These are phyloP conservation scores for Tieghemostelium lacteum DNA, from an alignment of 78 protist genomes.

Conservation along the genomic window DNA sequence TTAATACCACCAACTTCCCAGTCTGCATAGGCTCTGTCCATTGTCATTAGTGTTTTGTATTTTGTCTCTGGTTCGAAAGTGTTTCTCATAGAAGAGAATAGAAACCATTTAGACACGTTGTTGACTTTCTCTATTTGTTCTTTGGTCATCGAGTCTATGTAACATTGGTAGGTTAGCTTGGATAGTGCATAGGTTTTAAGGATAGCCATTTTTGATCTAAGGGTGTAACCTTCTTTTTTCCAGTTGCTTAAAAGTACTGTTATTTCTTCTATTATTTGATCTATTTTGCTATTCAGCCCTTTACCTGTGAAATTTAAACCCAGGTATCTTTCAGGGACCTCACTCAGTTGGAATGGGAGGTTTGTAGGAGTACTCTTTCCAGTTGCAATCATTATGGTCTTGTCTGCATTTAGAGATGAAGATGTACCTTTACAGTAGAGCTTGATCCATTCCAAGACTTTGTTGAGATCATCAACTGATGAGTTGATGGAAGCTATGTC, in stretches of 20 bases:
- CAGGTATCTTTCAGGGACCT: slow-evolving; percentile 1
- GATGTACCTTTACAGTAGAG: background rate
- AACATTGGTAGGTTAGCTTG: background rate
- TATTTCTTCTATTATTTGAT: background rate
- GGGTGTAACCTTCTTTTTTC: background rate
- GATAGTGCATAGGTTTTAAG: background rate
- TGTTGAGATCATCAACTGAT: background rate
- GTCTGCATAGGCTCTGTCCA: too few species aligned
- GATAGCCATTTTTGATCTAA: background rate
- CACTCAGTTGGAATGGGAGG: too few species aligned
- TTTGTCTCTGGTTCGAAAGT: too few species aligned
- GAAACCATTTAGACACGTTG: background rate
- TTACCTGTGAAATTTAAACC: background rate
- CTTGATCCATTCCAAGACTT: background rate
- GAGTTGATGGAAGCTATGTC: too few species aligned
- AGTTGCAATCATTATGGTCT: background rate
- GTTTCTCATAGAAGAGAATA: background rate
- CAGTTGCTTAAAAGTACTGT: background rate
- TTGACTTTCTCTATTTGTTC: background rate
- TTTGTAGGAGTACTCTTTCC: too few species aligned
- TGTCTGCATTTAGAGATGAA: background rate
- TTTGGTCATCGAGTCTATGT: background rate
- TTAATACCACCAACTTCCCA: too few species aligned
- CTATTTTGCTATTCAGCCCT: background rate
- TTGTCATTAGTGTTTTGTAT: too few species aligned